Base-by-base conservation (phyloP, 805 yeast species). In the Sugiyamaella americana region DNA sequence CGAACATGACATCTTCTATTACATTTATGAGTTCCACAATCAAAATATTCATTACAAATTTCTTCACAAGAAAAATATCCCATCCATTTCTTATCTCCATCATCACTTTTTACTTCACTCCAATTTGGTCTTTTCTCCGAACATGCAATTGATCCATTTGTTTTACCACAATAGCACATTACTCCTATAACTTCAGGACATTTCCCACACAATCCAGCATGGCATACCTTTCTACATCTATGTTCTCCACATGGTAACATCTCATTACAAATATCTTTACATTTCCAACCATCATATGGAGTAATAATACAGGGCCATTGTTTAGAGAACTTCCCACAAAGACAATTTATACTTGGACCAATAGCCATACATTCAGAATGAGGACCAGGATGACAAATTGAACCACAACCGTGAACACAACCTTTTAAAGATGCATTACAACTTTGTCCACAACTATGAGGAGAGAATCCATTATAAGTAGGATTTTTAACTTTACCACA, bases 361-460 rank as follows among this genome's bases (percentile, higher is more conserved):
- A 83, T 65, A 1, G 95, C 87, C 11, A 84, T 80, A 67, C 97
- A 88, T 35, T 70, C 69, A 0, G 87, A 79, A 63, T 89, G 96
- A 1, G 88, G 84, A 0, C 96, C 97, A 2, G 96, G 91, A 62
- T 88, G 97, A 61, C 97, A 88, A 13, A 74, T 72, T 3, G 79
- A 66, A 1, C 84, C 65, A 59, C 97, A 88, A 2, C 79, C 76
- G 60, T 88, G 97, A 1, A 80, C 73, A n/a, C 67, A 63, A 4
- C 64, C 59, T 1, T 65, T 61, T 43, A 82, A 69, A 26, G 76
- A 73, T 34, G 70, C 67, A 43, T 75, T 74, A 67, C 97, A 88
- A 0, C 86, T 73, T 59, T 84, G 88, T 2, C 96, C 96, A 71
- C 97, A 89, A 41, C 93, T 82, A 54, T 88, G 93, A 0, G 96